Base-by-base conservation (phyloP, 225 moss, liverwort and hornwort genomes). In the Takakia lepidozioides region DNA sequence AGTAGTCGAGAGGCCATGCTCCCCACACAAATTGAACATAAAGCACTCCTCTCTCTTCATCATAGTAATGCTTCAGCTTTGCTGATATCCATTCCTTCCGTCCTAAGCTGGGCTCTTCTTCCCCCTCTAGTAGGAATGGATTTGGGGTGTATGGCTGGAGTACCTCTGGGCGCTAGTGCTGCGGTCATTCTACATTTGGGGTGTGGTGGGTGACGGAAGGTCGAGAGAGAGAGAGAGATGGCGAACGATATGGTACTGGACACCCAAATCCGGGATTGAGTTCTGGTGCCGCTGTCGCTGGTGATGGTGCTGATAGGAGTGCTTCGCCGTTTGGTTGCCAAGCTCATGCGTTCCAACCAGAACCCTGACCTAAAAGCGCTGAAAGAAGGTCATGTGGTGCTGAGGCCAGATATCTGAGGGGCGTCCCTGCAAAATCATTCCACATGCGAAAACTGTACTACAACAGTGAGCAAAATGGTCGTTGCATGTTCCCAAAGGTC, bases 231-330 rank as follows among this genome's bases (percentile, higher is more conserved):
- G n/a, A 16, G 4, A 27, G 51, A 51, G 17, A 78, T 78, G 78
- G 68, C 72, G 39, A 78, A 78, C 58, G 78, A 78, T 62, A 58
- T 78, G 64, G 64, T 78, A 10, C 73, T 78, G 18, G 78, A 78
- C 14, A 78, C 73, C 17, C 64, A 68, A 18, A 78, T 78, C 46
- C 48, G 78, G 34, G 78, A 78, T 41, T 78, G 78, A 72, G 78
- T 78, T 8, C 61, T 78, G 0, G 58, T 78, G 51, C 78, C 78
- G 0, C 61, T 78, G 27, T 78, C 78, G 25, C 60, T 78, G 9
- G 78, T 78, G 3, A 78, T 78, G 78, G 78, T 78, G 9, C 49
- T 78, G 55, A 78, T 78, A 17, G 78, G 78, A 4, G 55, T 78
- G 42, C 50, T 78, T 41, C 78, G 78, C 14, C 78, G 72, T 43